phyloP scores from a whole-genome alignment of 2,329 filamentous ascomycete species.

The Fusarium sp. region DNA sequence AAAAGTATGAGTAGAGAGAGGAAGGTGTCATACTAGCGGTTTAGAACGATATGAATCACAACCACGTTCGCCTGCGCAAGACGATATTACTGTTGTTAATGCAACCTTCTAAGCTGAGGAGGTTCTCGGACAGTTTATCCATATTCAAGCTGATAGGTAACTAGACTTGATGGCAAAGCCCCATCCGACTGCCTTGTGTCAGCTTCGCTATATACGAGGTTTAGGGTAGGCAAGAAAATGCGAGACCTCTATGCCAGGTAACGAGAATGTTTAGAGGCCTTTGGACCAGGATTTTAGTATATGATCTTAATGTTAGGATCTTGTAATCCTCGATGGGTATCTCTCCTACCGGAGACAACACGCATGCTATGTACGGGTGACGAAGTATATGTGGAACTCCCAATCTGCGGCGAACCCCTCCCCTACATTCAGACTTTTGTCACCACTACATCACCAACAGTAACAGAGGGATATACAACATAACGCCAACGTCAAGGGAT shows the following conservation, averaged over 20 bases:
- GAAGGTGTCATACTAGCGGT: not conserved
- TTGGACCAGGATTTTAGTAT: not conserved
- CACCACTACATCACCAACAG: not conserved
- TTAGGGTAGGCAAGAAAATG: not conserved
- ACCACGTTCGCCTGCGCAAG: not conserved
- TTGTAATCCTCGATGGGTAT: not conserved
- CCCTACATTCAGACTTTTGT: not conserved
- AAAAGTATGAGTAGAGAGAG: not conserved
- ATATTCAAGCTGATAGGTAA: not conserved
- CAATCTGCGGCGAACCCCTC: not conserved
- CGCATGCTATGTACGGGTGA: not conserved
- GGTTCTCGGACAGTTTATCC: not conserved
- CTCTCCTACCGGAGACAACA: not conserved
- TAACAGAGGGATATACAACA: not conserved
- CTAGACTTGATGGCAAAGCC: too few species aligned
- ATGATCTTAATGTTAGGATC: not conserved
- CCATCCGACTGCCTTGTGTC: not conserved
- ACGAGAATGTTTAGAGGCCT: not conserved
- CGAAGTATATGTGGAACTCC: slow-evolving; percentile 22
- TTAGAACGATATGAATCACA: not conserved
- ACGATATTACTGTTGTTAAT: not conserved
- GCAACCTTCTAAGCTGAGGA: not conserved
- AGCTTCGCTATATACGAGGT: not conserved
- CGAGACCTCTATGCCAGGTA: not conserved
- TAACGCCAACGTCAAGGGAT: not conserved